A percentile compares a stretch with the other conserved stretches of the same genome.
Evolutionary conservation across 345 rosid genomes (phyloP).

Genomic region (Geranium brycei): DNA sequence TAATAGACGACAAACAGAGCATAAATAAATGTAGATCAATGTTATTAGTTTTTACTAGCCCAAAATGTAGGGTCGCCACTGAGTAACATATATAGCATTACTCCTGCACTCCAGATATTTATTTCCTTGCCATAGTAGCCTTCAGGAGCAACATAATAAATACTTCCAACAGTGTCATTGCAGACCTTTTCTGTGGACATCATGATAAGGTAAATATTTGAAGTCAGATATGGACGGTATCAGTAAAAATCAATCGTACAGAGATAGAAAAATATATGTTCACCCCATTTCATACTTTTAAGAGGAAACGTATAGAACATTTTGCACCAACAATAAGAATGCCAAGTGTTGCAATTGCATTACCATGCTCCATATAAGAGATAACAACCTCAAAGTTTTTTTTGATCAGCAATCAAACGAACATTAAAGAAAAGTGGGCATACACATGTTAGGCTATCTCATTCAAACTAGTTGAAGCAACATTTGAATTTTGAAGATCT

Average conservation of each 20-base stretch:
- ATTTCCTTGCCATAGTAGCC: slow-evolving; percentile 67
- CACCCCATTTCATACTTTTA: background rate
- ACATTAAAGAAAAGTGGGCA: no score
- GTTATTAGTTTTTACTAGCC: slow-evolving; percentile 41
- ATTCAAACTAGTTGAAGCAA: no score
- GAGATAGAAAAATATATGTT: no score
- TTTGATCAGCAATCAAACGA: no score
- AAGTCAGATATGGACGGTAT: background rate
- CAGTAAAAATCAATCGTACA: background rate
- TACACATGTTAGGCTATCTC: no score
- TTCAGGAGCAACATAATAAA: slow-evolving; percentile 89
- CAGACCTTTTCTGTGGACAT: slow-evolving; percentile 43
- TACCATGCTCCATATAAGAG: background rate
- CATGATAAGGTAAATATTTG: no score
- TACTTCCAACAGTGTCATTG: slow-evolving; percentile 67
- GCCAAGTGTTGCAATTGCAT: no score
- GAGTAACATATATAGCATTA: slow-evolving; percentile 68
- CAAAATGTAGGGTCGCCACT: slow-evolving; percentile 94
- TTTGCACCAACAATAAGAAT: background rate
- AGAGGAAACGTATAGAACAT: no score
- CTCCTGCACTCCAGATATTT: slow-evolving; percentile 88
- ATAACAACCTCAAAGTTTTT: no score
- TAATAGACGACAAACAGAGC: no score
- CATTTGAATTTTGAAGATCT: no score
- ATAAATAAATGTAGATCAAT: no score